Evolutionary conservation across 345 rosid species (phyloP).

Genomic region (Syzygium grande): DNA sequence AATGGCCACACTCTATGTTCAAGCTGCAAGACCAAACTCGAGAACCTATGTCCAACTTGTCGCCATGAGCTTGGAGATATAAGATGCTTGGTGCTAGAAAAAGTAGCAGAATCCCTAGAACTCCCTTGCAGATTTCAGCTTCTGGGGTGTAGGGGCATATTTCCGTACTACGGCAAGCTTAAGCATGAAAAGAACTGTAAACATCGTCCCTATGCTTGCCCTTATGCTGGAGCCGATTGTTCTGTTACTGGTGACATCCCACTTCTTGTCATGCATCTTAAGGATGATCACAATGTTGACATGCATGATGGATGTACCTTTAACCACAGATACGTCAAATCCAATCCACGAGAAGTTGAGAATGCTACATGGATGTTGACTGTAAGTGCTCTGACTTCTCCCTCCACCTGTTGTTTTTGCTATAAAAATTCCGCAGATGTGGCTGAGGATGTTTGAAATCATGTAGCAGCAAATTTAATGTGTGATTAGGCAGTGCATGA

Average conservation of each 20-base stretch:
- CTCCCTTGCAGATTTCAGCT: constrained; percentile 71
- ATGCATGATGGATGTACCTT: constrained; percentile 84
- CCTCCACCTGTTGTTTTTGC: not conserved
- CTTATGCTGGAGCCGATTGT: constrained; percentile 88
- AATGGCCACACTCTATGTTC: constrained; percentile 87
- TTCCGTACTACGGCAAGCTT: constrained; percentile 73
- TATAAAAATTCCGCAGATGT: not conserved
- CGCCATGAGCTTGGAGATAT: constrained; percentile 83
- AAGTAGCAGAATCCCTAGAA: constrained; percentile 75
- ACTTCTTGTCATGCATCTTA: constrained; percentile 60
- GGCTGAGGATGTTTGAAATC: not conserved
- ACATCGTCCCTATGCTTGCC: constrained; percentile 70
- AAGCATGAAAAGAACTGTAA: constrained; percentile 74
- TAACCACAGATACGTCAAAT: constrained; percentile 83
- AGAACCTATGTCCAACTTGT: constrained; percentile 79
- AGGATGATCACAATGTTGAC: constrained; percentile 86
- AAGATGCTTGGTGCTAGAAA: constrained; percentile 84
- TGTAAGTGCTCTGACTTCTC: constrained; percentile 27
- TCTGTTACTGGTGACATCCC: constrained; percentile 72
- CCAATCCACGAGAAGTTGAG: constrained; percentile 82
- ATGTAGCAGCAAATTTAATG: not conserved
- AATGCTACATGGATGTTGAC: constrained; percentile 98
- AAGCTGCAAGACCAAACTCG: constrained; percentile 61
- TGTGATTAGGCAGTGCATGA: not conserved
- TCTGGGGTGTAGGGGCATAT: constrained; percentile 68